Evolutionary conservation across 2,329 filamentous ascomycete genomes (phyloP).

Genomic region (Monilinia fructicola): DNA sequence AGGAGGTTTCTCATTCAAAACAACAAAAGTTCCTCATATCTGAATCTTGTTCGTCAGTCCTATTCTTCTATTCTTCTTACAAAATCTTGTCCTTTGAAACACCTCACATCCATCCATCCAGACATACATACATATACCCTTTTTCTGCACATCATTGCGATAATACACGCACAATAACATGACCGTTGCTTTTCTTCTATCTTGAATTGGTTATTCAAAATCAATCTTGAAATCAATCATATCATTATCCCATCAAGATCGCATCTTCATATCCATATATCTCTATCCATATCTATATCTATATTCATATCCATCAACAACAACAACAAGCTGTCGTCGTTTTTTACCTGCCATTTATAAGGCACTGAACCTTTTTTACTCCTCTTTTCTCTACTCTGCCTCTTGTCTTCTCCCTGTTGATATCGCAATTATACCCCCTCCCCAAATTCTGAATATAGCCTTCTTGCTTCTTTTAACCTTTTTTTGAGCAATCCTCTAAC

Average conservation of each 20-base stretch:
- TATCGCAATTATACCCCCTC: slow-evolving; percentile 25
- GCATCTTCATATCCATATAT: neutral
- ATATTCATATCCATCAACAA: neutral
- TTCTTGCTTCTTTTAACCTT: slow-evolving; percentile 30
- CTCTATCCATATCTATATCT: neutral
- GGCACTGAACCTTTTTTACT: slow-evolving; percentile 32
- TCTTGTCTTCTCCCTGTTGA: slow-evolving; percentile 19
- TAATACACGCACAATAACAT: slow-evolving; percentile 1
- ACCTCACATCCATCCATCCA: neutral
- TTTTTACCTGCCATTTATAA: slow-evolving; percentile 30
- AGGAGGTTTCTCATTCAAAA: slow-evolving; percentile 1
- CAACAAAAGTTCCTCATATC: slow-evolving; percentile 19
- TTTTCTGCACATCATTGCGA: slow-evolving; percentile 33
- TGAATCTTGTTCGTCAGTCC: slow-evolving; percentile 41
- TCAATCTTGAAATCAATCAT: slow-evolving; percentile 14
- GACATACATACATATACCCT: slow-evolving; percentile 30
- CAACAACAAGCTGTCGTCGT: slow-evolving; percentile 28
- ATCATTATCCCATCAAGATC: slow-evolving; percentile 24
- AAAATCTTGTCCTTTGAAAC: slow-evolving; percentile 29
- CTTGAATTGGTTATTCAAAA: slow-evolving; percentile 15
- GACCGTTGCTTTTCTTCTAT: slow-evolving; percentile 19
- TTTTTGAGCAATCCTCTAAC: slow-evolving; percentile 42
- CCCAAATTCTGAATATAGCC: slow-evolving; percentile 27
- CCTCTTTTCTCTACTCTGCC: slow-evolving; percentile 28
- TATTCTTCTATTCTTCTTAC: slow-evolving; percentile 23